These are phyloP conservation scores for Hortiboletus campestris DNA, from an alignment of 768 basidiomycete species.

Conservation along the genomic window DNA sequence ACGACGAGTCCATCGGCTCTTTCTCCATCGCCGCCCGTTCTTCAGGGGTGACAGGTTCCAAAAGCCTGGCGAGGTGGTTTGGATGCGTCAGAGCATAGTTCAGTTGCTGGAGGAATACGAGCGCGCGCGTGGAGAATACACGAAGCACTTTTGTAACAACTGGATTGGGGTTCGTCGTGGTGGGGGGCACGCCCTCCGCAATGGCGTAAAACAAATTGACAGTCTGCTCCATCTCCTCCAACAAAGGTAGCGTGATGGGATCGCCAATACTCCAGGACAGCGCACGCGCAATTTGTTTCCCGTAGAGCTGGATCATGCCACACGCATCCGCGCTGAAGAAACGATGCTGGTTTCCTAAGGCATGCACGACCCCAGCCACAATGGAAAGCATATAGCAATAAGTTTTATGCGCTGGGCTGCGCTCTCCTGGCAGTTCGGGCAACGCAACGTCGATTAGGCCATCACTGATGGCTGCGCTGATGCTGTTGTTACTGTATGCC, in stretches of 20 bases:
- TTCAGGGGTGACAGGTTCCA: conserved; percentile 77
- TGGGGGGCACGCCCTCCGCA: conserved; percentile 43
- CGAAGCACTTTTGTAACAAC: conserved; percentile 63
- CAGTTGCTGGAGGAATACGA: conserved; percentile 79
- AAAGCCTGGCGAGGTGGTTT: conserved; percentile 75
- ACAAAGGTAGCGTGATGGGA: conserved; percentile 66
- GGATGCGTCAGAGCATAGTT: conserved; percentile 92
- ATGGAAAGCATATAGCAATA: conserved; percentile 87
- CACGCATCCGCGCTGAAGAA: conserved; percentile 85
- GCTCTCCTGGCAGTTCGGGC: conserved; percentile 69
- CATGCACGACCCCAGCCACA: conserved; percentile 65
- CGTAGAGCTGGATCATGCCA: conserved; percentile 82
- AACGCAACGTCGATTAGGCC: conserved; percentile 68
- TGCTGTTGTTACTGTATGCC: conserved; percentile 80
- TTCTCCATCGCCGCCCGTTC: conserved; percentile 71
- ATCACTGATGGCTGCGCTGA: conserved; percentile 72
- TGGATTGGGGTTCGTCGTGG: conserved; percentile 30
- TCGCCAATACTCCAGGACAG: conserved; percentile 83
- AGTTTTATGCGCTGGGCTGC: conserved; percentile 73
- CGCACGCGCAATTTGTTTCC: conserved; percentile 73
- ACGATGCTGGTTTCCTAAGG: conserved; percentile 63
- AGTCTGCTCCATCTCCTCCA: conserved; percentile 83
- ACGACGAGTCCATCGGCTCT: conserved; percentile 40
- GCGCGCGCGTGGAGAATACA: conserved; percentile 64
- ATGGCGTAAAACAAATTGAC: conserved; percentile 77